Conservation (phyloP, 1,284 basidiomycete genomes). For the Coniferiporia weirii region DNA sequence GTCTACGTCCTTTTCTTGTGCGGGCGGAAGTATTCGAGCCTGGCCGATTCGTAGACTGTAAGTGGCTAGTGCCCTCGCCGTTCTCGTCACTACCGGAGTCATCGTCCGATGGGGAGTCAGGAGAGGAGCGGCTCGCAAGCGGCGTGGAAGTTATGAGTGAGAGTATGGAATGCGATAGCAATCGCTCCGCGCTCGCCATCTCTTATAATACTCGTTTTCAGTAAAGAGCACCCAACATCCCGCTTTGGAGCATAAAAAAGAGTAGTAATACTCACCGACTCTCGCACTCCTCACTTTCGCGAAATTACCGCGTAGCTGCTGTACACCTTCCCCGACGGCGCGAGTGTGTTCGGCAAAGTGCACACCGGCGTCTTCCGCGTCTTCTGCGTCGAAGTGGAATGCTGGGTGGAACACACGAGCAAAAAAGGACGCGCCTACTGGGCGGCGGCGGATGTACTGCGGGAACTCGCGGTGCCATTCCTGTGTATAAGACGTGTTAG, state of each 20-base stretch:
- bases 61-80: no score
- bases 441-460: conserved; percentile 50
- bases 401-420: conserved; percentile 78
- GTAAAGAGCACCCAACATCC: no score
- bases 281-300: conserved; percentile 57
- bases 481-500: conserved; percentile 31
- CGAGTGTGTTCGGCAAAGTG: conserved; percentile 61
- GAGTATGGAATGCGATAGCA: conserved; percentile 64
- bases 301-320: conserved; percentile 59
- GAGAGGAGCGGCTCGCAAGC: conserved; percentile 42
- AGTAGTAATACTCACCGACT: conserved; percentile 43
- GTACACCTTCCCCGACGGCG: conserved; percentile 62
- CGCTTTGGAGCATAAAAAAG: no score
- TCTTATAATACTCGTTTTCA: conserved; percentile 34
- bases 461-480: conserved; percentile 69
- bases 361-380: conserved; percentile 51
- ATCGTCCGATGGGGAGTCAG: conserved; percentile 37
- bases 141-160: conserved; percentile 66
- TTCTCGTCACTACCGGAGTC: conserved; percentile 26
- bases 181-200: conserved; percentile 67
- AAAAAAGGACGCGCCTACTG: conserved; percentile 69
- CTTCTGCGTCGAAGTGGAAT: conserved; percentile 75
- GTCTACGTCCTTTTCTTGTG: background rate
- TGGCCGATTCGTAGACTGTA: no score
- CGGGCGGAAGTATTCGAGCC: background rate